Evolutionary conservation across 495 filamentous ascomycete species (phyloP).

Genomic region (Penicillium cosmopolitanum): DNA sequence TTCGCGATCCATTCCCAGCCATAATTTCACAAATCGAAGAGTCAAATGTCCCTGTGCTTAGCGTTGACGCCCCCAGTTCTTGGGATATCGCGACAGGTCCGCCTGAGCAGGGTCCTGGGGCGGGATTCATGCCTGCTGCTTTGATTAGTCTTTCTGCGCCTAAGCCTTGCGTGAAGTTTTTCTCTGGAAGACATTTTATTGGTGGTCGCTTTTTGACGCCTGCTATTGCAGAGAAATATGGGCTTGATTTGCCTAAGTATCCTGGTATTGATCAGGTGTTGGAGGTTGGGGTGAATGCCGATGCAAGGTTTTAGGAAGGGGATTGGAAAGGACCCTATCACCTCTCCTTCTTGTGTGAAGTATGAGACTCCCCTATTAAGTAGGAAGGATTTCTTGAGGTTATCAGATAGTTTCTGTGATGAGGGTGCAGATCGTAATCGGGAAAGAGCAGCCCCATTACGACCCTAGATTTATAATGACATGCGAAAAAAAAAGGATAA

Average conservation of each 20-base stretch:
- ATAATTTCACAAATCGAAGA: conserved; percentile 78
- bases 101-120: conserved; percentile 74
- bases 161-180: conserved; percentile 87
- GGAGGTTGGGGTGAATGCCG: conserved; percentile 65
- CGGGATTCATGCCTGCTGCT: conserved; percentile 74
- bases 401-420: no score
- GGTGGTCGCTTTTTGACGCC: conserved; percentile 86
- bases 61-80: conserved; percentile 88
- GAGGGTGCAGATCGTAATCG: no score
- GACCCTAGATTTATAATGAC: no score
- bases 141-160: conserved; percentile 92
- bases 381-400: no score
- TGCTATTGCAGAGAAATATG: conserved; percentile 84
- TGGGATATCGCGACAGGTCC: conserved; percentile 93
- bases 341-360: not conserved
- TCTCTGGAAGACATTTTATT: conserved; percentile 83
- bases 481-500: not conserved
- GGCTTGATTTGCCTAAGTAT: conserved; percentile 80
- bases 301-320: conserved; percentile 55
- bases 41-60: conserved; percentile 74
- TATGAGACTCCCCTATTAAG: not conserved
- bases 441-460: no score
- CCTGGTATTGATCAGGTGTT: conserved; percentile 87
- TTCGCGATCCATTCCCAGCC: conserved; percentile 84
- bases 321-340: not conserved